Evolutionary conservation across 2,329 filamentous ascomycete genomes (phyloP).

Genomic region (Talaromyces albobiverticillius): DNA sequence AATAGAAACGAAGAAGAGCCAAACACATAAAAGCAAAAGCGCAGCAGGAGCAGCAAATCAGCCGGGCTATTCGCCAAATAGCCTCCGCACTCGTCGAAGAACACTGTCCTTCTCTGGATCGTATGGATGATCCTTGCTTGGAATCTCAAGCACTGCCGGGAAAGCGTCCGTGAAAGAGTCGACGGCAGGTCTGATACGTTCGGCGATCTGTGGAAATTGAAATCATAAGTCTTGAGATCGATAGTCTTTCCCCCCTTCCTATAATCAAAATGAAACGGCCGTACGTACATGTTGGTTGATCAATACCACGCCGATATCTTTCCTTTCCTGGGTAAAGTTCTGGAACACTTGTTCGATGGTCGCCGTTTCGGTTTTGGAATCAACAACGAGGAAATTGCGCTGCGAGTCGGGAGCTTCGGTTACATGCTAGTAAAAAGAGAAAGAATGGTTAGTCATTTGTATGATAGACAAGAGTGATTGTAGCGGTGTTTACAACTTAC

Average conservation of each 20-base stretch:
- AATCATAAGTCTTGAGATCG: conserved; percentile 9
- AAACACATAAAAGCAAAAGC: too few relatives aligned
- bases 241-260: too few relatives aligned
- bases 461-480: too few relatives aligned
- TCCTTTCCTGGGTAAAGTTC: conserved; percentile 80
- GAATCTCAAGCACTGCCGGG: conserved; percentile 93
- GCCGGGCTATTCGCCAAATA: conserved; percentile 57
- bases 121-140: conserved; percentile 98
- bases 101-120: conserved; percentile 99
- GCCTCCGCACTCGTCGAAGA: conserved; percentile 74
- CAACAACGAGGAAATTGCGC: conserved; percentile 97
- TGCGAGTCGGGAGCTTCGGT: conserved; percentile 82
- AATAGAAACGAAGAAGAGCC: not conserved
- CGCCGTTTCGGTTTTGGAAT: conserved; percentile 84
- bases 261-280: too few relatives aligned
- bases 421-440: conserved; percentile 66
- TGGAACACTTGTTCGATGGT: conserved; percentile 90
- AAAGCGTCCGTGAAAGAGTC: conserved; percentile 93
- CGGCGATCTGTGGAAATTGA: conserved; percentile 66
- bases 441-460: not conserved
- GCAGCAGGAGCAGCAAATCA: not conserved
- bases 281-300: conserved; percentile 91
- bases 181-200: conserved; percentile 85
- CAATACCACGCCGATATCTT: conserved; percentile 93
- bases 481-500: too few relatives aligned